Evolutionary conservation across 345 rosid species (phyloP).

Genomic region (Boechera retrofracta): DNA sequence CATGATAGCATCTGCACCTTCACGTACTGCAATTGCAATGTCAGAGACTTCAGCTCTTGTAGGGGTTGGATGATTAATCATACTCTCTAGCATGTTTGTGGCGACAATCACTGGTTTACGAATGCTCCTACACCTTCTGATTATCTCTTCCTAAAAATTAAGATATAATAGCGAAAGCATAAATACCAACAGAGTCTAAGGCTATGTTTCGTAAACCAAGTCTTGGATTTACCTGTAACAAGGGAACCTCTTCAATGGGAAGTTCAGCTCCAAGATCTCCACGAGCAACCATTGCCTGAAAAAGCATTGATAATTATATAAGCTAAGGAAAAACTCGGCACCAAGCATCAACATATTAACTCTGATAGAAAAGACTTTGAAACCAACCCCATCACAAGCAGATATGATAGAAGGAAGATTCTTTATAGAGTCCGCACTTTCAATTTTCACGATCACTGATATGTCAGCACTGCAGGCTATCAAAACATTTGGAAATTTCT

Average conservation of each 20-base stretch:
- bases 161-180: neutral
- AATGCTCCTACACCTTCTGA: constrained; percentile 85
- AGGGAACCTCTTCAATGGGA: constrained; percentile 95
- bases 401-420: constrained; percentile 88
- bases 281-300: constrained; percentile 98
- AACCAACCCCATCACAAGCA: constrained; percentile 96
- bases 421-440: constrained; percentile 94
- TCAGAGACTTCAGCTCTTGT: constrained; percentile 99
- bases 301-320: constrained; percentile 11
- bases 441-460: constrained; percentile 83
- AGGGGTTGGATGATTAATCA: constrained; percentile 97
- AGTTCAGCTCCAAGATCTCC: constrained; percentile 99
- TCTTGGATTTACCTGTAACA: constrained; percentile 72
- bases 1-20: constrained; percentile 97
- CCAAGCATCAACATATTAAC: neutral
- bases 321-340: constrained; percentile 5
- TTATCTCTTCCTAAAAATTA: constrained; percentile 77
- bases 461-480: constrained; percentile 86
- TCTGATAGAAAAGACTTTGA: constrained; percentile 16
- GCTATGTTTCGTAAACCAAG: constrained; percentile 8
- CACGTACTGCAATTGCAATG: constrained; percentile 93
- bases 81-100: constrained; percentile 97
- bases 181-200: neutral
- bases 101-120: constrained; percentile 95
- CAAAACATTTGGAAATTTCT: constrained; percentile 35